Evolutionary conservation across 768 basidiomycete genomes (phyloP).

Genomic region (Tulasnella sp.): DNA sequence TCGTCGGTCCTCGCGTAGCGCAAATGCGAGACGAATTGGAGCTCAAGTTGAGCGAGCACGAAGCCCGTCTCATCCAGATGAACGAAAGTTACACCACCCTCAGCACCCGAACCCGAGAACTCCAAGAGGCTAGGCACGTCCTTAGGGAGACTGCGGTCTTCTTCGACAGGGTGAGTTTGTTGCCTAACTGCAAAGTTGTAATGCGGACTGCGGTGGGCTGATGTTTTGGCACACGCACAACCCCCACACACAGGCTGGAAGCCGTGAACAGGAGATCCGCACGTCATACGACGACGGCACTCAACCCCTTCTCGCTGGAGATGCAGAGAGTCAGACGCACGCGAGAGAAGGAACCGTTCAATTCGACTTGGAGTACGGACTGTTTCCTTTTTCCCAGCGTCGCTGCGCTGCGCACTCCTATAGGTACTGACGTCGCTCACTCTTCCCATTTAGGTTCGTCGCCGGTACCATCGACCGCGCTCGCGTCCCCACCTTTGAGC

Average conservation of each 20-base stretch:
- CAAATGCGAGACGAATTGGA: slow-evolving; percentile 94
- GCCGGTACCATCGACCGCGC: slow-evolving; percentile 94
- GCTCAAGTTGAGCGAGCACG: slow-evolving; percentile 79
- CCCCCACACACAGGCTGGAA: slow-evolving; percentile 60
- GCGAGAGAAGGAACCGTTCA: slow-evolving; percentile 45
- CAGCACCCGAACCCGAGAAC: slow-evolving; percentile 77
- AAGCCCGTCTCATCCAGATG: slow-evolving; percentile 80
- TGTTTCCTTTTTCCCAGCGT: slow-evolving; percentile 13
- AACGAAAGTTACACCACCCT: slow-evolving; percentile 88
- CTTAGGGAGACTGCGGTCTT: slow-evolving; percentile 93
- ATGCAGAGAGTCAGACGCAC: slow-evolving; percentile 69
- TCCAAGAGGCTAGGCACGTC: slow-evolving; percentile 92
- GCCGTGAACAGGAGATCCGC: slow-evolving; percentile 72
- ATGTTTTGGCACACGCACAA: background rate
- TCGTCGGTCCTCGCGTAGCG: slow-evolving; percentile 86
- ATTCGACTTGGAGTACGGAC: slow-evolving; percentile 81
- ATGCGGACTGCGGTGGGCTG: background rate
- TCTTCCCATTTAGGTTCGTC: slow-evolving; percentile 62
- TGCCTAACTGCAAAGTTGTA: background rate
- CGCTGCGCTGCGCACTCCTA: background rate
- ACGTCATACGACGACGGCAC: slow-evolving; percentile 88
- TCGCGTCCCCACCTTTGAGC: slow-evolving; percentile 89
- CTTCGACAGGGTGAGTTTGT: slow-evolving; percentile 68
- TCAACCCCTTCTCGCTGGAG: slow-evolving; percentile 82
- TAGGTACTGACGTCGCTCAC: slow-evolving; percentile 2